phyloP scores from a whole-genome alignment of 129 eudicot genomes.

The Centaurea solstitialis region DNA sequence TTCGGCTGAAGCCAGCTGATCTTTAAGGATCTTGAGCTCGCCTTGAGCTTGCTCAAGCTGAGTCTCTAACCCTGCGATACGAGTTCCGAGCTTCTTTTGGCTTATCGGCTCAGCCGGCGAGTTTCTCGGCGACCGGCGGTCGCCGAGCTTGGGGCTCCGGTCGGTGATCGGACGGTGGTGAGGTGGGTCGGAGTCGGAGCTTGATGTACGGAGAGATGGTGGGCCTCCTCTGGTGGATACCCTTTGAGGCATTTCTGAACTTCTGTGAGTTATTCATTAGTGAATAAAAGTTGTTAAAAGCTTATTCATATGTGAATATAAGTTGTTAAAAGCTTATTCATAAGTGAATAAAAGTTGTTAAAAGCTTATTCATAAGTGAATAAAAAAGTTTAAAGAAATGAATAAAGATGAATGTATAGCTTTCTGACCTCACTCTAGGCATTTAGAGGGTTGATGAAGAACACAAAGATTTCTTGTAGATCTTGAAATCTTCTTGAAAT shows the following conservation, averaged over 20 bases:
- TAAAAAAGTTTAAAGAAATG: neutral
- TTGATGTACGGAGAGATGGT: constrained; percentile 55
- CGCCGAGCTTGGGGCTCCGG: constrained; percentile 59
- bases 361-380: neutral
- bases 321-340: neutral
- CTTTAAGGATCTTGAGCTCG: constrained; percentile 74
- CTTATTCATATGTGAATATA: neutral
- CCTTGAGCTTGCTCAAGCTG: constrained; percentile 89
- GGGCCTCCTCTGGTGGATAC: constrained; percentile 54
- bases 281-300: neutral
- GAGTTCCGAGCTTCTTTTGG: constrained; percentile 85
- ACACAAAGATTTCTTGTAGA: constrained; percentile 8
- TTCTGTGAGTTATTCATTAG: constrained; percentile 32
- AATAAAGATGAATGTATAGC: neutral
- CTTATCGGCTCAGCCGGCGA: constrained; percentile 52
- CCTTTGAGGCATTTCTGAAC: constrained; percentile 62
- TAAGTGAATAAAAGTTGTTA: neutral
- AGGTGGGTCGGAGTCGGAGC: constrained; percentile 69
- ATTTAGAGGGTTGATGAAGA: constrained; percentile 20
- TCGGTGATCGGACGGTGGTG: constrained; percentile 58
- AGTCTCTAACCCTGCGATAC: constrained; percentile 84
- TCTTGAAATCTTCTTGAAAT: constrained; percentile 9
- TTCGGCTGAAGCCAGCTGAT: constrained; percentile 68
- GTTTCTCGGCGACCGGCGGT: constrained; percentile 63
- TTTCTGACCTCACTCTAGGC: constrained; percentile 61